Evolutionary conservation across 108 stramenopile species (phyloP).

Genomic region (Stephanodiscus triporus): DNA sequence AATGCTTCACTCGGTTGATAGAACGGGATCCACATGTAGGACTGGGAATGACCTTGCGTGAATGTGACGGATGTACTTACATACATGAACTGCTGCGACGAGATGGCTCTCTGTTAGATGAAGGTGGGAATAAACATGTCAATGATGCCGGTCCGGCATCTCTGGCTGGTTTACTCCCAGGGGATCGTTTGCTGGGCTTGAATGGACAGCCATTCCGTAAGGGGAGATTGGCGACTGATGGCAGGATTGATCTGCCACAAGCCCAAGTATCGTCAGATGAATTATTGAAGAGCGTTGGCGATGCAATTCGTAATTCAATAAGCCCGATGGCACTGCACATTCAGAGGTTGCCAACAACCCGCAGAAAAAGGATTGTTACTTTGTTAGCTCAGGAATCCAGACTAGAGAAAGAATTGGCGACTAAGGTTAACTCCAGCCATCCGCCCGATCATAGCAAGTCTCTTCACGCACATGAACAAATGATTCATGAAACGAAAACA

Average conservation of each 20-base stretch:
- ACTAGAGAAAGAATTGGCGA: constrained; percentile 1
- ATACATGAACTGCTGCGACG: constrained; percentile 51
- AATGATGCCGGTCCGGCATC: constrained; percentile 54
- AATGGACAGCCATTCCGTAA: constrained; percentile 68
- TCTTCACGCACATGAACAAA: neutral
- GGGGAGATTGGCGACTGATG: constrained; percentile 15
- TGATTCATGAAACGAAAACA: neutral
- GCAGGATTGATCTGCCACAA: neutral
- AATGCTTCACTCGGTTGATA: constrained; percentile 35
- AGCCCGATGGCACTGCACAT: constrained; percentile 41
- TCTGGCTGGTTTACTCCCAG: constrained; percentile 59
- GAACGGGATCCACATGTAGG: constrained; percentile 56
- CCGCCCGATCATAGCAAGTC: neutral
- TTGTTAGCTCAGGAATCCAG: constrained; percentile 10
- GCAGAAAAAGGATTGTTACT: neutral
- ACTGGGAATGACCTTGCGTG: constrained; percentile 73
- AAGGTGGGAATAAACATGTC: neutral
- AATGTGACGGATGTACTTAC: constrained; percentile 49
- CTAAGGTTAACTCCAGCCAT: neutral
- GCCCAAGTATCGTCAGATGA: constrained; percentile 51
- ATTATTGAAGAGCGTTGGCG: constrained; percentile 41
- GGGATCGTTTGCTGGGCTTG: constrained; percentile 72
- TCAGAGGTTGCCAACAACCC: constrained; percentile 4
- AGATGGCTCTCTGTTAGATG: constrained; percentile 41
- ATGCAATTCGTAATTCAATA: constrained; percentile 26